Evolutionary conservation across 192 early-diverging fungal genomes (phyloP), one percentile per base, ranked within the genome.

Genomic region (Rhizoclosmatium sp.): DNA sequence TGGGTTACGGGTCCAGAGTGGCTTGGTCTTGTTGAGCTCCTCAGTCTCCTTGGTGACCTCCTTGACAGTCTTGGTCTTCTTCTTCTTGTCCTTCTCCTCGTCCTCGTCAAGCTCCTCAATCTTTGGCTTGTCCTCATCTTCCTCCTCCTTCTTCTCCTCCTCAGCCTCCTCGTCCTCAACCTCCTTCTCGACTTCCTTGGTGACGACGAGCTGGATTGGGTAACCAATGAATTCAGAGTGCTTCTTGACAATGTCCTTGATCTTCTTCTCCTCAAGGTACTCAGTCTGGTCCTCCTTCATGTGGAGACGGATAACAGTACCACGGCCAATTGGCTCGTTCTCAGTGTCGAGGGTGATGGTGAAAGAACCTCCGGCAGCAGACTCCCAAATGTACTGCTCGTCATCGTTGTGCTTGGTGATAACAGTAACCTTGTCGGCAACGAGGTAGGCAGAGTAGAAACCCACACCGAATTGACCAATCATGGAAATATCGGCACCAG

Each of bases 401-500:
- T 96, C 95, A 85, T 97, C 95, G 82, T 96, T 97, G 92, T 97
- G 93, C 92, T 97, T 97, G 86, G 95, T 95, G 88, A 96, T 93
- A 75, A 97, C 92, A 82, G 93, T 87, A 42, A 99, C 98, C 87
- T 93, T 93, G 87, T 99, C 98, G 80, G 96, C 97, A 93, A 99
- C 96, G 78, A 99, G 91, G 93, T 98, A 99, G 71, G 97, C 97
- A 78, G 97, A 98, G 94, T 99, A 99, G 96, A 99, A 99, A 91
- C 98, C 98, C 71, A 99, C 98, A 95, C 98, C 98, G 85, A 99
- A 99, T 87, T 99, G 97, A 85, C 97, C 98, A 87, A 99, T 99
- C 96, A 99, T 98, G 87, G 96, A 97, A 74, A 97, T 98, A 89
- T 97, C 96, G 78, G 96, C 97, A 85, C 95, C 95, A 70, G 93